Base-by-base conservation (phyloP, 1,139 yeast genomes). In the Diutina pseudorugosa region DNA sequence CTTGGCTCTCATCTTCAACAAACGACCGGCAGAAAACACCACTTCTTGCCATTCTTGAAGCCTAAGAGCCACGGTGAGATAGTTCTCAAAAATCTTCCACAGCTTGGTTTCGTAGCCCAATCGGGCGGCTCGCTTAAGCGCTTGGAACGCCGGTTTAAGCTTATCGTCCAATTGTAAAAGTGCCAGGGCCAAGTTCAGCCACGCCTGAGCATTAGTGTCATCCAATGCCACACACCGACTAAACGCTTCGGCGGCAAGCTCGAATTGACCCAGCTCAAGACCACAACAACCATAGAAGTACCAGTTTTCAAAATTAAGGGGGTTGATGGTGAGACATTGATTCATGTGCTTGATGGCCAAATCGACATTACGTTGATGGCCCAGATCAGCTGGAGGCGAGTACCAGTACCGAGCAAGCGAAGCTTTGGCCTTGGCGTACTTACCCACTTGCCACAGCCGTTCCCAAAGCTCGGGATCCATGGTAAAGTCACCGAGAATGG, bases 161-260 rank as follows among this genome's bases (percentile, higher is more conserved):
- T 86, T 86, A 12, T 45, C 40, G 52, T 79, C 83, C 51, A 78
- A 64, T 56, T 80, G 78, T 49, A 90, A 69, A 53, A 88, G 74
- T 0, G 97, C 82, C 18, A 95, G 83, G 4, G 96, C 91, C 59
- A 94, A 74, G 63, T 93, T 94, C n/a, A 96, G 84, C 98, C 98
- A 94, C 1, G 96, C 82, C 63, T 82, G 82, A 0, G 94, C 77
- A 61, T 83, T 90, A 0, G 83, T 76, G 43, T 87, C 96, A 62
- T 91, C 97, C 52, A 93, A 66, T 0, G 96, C 75, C 27, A 90
- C 93, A 69, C 97, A 90, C 60, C 98, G 74, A 1, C 96, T 84
- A 64, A 94, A 91, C 0, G 97, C 97, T 62, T 89, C 95, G 0
- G 96, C 83, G 0, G 98, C 96, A 51, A 87, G 68, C 42, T 83